These are phyloP conservation scores for Ustanciosporium gigantosporum DNA, from an alignment of 1,284 basidiomycete species.

Conservation along the genomic window DNA sequence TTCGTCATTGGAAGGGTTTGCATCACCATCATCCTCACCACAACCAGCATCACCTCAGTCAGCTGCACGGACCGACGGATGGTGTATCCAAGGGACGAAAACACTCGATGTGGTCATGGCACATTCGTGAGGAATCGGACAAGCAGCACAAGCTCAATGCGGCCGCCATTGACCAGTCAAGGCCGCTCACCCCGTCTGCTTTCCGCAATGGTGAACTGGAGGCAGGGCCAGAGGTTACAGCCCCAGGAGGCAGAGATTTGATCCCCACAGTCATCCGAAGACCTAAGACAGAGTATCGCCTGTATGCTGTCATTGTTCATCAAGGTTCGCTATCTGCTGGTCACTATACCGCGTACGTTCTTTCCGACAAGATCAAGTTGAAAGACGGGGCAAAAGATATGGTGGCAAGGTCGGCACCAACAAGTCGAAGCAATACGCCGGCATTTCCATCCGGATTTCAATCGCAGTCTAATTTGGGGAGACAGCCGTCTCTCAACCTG, in stretches of 20 bases:
- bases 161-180: neutral
- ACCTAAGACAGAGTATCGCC: constrained; percentile 50
- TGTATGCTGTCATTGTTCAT: constrained; percentile 79
- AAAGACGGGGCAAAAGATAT: constrained; percentile 23
- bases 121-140: constrained; percentile 12
- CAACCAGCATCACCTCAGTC: neutral
- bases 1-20: constrained; percentile 2
- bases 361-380: constrained; percentile 42
- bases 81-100: constrained; percentile 14
- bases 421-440: constrained; percentile 27
- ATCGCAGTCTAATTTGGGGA: neutral
- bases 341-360: constrained; percentile 54
- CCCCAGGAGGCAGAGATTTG: constrained; percentile 16
- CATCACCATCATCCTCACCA: neutral
- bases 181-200: neutral
- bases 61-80: neutral
- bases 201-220: constrained; percentile 12
- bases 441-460: constrained; percentile 4
- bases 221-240: constrained; percentile 26
- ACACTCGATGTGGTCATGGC: constrained; percentile 37
- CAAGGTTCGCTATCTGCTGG: constrained; percentile 48
- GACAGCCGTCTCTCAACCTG: neutral
- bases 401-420: constrained; percentile 33
- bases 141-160: neutral
- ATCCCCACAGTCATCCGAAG: constrained; percentile 21